phyloP scores from a whole-genome alignment of 257 asterid species.

The Forsythia viridissima region DNA sequence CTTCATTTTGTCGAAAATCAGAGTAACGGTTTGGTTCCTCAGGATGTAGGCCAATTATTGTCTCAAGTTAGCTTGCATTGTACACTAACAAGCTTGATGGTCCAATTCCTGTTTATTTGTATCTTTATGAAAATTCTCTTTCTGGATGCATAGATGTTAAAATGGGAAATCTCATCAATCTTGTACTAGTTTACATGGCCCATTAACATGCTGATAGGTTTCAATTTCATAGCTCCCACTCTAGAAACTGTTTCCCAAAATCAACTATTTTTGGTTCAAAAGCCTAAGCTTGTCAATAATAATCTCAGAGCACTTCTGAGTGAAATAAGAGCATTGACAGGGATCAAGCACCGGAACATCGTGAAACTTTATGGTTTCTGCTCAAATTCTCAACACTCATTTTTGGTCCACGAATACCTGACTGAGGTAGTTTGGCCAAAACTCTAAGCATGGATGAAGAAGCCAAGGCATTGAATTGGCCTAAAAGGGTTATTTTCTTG shows the following conservation, averaged over 20 bases:
- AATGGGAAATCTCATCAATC: slow-evolving; percentile 4
- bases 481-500: neutral
- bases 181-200: neutral
- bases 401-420: neutral
- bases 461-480: neutral
- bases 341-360: slow-evolving; percentile 4
- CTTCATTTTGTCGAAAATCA: slow-evolving; percentile 3
- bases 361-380: neutral
- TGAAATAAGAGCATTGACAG: slow-evolving; percentile 4
- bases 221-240: slow-evolving; percentile 1
- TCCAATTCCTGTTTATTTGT: neutral
- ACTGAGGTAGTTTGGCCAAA: neutral
- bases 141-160: slow-evolving; percentile 6
- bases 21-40: slow-evolving; percentile 2
- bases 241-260: slow-evolving; percentile 2
- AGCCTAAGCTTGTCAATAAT: neutral
- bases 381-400: neutral
- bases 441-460: neutral
- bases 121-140: neutral
- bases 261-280: neutral
- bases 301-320: neutral
- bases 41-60: neutral
- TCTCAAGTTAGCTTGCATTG: neutral
- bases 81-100: neutral
- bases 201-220: slow-evolving; percentile 8